A percentile compares a stretch with the other conserved stretches of the same genome.
Conservation (phyloP, 2,329 filamentous ascomycete species). For the Dactylellina drechsleri region DNA sequence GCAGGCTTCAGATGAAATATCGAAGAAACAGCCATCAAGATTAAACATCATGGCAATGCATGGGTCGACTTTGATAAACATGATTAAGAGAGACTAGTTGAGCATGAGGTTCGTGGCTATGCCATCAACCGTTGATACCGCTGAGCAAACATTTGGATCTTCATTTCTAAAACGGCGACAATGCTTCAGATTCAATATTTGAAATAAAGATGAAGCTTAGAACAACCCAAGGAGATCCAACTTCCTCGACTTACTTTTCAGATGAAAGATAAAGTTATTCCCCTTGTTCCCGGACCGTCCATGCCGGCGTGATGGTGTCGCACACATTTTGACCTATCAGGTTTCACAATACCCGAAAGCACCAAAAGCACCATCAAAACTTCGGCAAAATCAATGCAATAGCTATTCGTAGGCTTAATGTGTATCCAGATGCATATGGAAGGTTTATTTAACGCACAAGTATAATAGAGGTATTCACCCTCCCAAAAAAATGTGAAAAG, state of each 20-base stretch:
- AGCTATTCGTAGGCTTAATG: not conserved
- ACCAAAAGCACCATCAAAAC: not conserved
- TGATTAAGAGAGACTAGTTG: too few species aligned
- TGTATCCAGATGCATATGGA: not conserved
- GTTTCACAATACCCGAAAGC: conserved; percentile 3
- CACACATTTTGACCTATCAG: conserved; percentile 2
- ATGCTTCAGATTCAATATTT: not conserved
- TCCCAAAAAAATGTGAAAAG: not conserved
- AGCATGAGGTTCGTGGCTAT: not conserved
- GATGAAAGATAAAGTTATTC: not conserved
- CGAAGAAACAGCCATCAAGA: too few species aligned
- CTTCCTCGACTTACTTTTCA: not conserved
- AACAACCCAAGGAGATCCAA: not conserved
- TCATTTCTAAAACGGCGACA: not conserved
- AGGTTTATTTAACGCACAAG: not conserved
- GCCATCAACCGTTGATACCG: not conserved
- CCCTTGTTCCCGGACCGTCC: not conserved
- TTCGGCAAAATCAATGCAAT: not conserved
- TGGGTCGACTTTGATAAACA: too few species aligned
- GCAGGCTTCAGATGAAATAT: too few species aligned
- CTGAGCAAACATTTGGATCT: not conserved
- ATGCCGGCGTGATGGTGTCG: not conserved
- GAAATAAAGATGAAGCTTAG: not conserved
- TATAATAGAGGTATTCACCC: not conserved
- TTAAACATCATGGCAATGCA: too few species aligned